phyloP scores from a whole-genome alignment of 495 filamentous ascomycete species.

The Lophiotrema nucula region DNA sequence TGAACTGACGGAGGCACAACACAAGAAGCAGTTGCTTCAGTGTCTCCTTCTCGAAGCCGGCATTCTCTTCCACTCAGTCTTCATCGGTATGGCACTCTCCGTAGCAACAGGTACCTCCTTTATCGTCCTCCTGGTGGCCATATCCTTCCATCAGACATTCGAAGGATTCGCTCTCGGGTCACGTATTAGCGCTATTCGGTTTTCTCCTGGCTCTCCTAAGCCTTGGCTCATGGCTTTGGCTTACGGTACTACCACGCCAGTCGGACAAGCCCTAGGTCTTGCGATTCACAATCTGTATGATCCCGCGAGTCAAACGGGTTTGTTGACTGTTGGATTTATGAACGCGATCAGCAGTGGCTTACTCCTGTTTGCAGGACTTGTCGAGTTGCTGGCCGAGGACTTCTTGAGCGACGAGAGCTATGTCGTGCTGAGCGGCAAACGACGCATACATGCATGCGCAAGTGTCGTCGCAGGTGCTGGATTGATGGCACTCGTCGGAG shows the following conservation, averaged over 20 bases:
- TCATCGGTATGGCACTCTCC: conserved; percentile 67
- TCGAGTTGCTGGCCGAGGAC: conserved; percentile 90
- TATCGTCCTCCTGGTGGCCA: conserved; percentile 65
- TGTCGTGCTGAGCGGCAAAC: conserved; percentile 64
- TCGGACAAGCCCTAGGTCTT: conserved; percentile 87
- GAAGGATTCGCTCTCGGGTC: conserved; percentile 67
- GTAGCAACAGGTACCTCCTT: conserved; percentile 63
- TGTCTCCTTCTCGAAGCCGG: conserved; percentile 51
- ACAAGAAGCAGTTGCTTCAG: conserved; percentile 46
- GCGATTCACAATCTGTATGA: conserved; percentile 81
- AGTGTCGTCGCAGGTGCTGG: conserved; percentile 73
- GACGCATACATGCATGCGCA: conserved; percentile 70
- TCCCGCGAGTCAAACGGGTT: conserved; percentile 72
- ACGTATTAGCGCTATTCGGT: conserved; percentile 53
- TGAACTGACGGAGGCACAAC: conserved; percentile 28
- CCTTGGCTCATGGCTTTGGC: conserved; percentile 96
- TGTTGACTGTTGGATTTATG: conserved; percentile 89
- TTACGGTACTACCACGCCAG: conserved; percentile 85
- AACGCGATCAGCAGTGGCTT: conserved; percentile 87
- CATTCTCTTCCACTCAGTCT: conserved; percentile 59
- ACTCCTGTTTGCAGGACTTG: conserved; percentile 85
- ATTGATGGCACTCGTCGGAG: conserved; percentile 86
- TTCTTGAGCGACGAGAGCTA: conserved; percentile 90
- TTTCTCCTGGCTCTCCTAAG: conserved; percentile 50
- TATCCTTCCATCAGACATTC: conserved; percentile 69